Evolutionary conservation across 2,329 filamentous ascomycete species (phyloP).

Genomic region (Apiospora malaysiana): DNA sequence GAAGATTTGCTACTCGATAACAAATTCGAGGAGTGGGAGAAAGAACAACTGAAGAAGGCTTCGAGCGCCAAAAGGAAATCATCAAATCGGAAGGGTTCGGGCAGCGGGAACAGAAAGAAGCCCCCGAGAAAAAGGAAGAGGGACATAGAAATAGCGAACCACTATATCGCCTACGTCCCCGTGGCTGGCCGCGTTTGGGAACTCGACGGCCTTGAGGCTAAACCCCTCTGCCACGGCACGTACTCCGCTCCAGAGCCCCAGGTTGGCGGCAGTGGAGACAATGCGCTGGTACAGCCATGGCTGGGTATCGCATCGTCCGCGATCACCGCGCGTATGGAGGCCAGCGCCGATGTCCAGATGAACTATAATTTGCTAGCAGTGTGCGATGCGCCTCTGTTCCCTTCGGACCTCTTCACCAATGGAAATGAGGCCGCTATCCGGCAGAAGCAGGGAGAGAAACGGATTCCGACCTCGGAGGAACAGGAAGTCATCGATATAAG

Average conservation of each 20-base stretch:
- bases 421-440: neutral
- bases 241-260: neutral
- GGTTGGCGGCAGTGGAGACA: neutral
- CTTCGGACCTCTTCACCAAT: neutral
- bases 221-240: slow-evolving; percentile 69
- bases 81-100: neutral
- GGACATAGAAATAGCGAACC: slow-evolving; percentile 71
- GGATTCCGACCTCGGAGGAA: neutral
- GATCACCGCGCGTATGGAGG: slow-evolving; percentile 7
- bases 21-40: slow-evolving; percentile 52
- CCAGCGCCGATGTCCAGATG: neutral
- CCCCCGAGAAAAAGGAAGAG: slow-evolving; percentile 48
- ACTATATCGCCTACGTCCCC: slow-evolving; percentile 90
- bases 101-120: slow-evolving; percentile 38
- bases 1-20: slow-evolving; percentile 70
- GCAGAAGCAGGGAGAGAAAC: neutral
- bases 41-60: slow-evolving; percentile 43
- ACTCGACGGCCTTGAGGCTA: slow-evolving; percentile 80
- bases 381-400: neutral
- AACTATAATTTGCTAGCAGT: slow-evolving; percentile 19
- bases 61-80: slow-evolving; percentile 40
- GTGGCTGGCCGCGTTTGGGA: slow-evolving; percentile 80
- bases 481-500: slow-evolving; percentile 18
- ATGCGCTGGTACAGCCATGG: neutral
- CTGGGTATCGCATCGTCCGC: slow-evolving; percentile 2